Percentiles rank a stretch among this genome's conserved stretches.
Evolutionary conservation across 2,329 filamentous ascomycete genomes (phyloP).

Genomic region (Nannizzia gypsea): DNA sequence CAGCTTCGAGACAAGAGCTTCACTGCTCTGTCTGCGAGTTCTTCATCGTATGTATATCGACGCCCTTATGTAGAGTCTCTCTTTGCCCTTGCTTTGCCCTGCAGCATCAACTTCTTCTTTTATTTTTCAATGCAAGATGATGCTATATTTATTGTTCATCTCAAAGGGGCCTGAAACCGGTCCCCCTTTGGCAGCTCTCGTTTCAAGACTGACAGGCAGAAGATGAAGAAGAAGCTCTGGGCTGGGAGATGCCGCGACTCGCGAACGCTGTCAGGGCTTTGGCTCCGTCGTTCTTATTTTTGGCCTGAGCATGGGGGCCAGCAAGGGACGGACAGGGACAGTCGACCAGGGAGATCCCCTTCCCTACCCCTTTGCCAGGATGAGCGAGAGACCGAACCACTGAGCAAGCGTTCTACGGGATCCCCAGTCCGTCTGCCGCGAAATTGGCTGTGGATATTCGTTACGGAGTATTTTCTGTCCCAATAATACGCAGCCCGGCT

Average conservation of each 20-base stretch:
- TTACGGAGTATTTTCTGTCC: too few relatives aligned
- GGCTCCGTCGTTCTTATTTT: not conserved
- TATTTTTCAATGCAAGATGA: not conserved
- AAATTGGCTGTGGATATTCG: constrained; percentile 1
- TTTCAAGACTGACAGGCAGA: not conserved
- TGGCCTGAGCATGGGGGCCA: too few relatives aligned
- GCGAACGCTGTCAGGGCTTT: not conserved
- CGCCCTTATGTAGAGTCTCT: not conserved
- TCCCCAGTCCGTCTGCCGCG: not conserved
- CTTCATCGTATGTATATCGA: not conserved
- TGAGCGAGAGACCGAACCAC: not conserved
- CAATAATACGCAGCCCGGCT: not conserved
- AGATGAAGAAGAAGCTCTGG: not conserved
- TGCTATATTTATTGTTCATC: not conserved
- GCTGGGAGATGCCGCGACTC: not conserved
- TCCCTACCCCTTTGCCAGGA: not conserved
- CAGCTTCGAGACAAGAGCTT: not conserved
- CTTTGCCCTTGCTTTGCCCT: not conserved
- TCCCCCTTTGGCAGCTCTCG: not conserved
- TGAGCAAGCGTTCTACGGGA: not conserved
- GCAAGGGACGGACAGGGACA: too few relatives aligned
- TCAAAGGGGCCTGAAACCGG: not conserved
- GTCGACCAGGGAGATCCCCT: too few relatives aligned
- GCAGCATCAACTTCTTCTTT: not conserved
- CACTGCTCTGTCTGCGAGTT: not conserved